Conservation (phyloP, 1,284 basidiomycete genomes). For the Cystobasidium sp. region DNA sequence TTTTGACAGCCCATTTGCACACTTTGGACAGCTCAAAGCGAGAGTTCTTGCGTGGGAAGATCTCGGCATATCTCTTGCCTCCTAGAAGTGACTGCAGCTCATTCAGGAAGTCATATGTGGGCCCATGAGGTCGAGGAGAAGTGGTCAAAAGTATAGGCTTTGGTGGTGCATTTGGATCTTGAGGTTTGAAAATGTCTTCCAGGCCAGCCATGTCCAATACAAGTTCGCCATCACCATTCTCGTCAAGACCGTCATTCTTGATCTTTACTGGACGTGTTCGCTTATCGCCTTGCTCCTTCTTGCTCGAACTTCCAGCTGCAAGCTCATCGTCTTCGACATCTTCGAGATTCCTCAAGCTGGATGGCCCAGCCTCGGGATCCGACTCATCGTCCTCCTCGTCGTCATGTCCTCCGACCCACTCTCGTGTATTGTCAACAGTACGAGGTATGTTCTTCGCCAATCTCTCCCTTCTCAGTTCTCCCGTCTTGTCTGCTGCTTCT, state of each 20-base stretch:
- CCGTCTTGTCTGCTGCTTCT: slow-evolving; percentile 40
- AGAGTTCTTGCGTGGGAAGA: slow-evolving; percentile 85
- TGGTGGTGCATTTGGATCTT: slow-evolving; percentile 64
- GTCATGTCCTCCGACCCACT: slow-evolving; percentile 68
- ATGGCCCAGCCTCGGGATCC: slow-evolving; percentile 61
- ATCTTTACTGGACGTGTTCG: slow-evolving; percentile 51
- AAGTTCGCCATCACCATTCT: slow-evolving; percentile 45
- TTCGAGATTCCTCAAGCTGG: slow-evolving; percentile 62
- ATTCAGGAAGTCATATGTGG: slow-evolving; percentile 85
- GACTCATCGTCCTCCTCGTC: slow-evolving; percentile 36
- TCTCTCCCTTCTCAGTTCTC: slow-evolving; percentile 26
- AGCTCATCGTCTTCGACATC: slow-evolving; percentile 74
- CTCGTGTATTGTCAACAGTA: slow-evolving; percentile 91
- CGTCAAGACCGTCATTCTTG: slow-evolving; percentile 53
- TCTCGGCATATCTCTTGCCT: slow-evolving; percentile 72
- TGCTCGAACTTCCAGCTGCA: neutral
- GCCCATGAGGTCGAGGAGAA: slow-evolving; percentile 79
- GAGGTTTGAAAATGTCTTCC: slow-evolving; percentile 54
- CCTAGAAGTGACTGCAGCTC: slow-evolving; percentile 91
- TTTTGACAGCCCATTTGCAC: slow-evolving; percentile 87
- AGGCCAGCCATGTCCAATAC: slow-evolving; percentile 52
- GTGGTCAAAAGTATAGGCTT: slow-evolving; percentile 79
- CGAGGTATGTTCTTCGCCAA: slow-evolving; percentile 59
- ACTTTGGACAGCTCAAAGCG: slow-evolving; percentile 92
- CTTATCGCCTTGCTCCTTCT: slow-evolving; percentile 45